Evolutionary conservation across 2,329 filamentous ascomycete species (phyloP).

Genomic region (Aspergillus sergii): DNA sequence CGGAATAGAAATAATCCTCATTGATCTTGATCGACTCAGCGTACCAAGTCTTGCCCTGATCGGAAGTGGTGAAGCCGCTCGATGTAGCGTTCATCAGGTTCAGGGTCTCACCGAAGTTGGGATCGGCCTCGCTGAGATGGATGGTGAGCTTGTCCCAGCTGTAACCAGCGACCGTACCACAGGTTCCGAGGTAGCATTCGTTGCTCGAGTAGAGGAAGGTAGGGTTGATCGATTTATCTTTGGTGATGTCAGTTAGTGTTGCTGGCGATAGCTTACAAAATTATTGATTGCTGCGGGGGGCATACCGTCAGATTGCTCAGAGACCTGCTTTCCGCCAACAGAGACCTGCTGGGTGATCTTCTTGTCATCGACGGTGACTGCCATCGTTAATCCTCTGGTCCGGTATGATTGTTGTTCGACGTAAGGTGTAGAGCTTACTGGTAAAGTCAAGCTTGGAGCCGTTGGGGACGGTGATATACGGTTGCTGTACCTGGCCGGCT

Average conservation of each 20-base stretch:
- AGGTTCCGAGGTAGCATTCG: slow-evolving; percentile 12
- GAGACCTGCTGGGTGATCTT: neutral
- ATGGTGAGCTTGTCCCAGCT: slow-evolving; percentile 11
- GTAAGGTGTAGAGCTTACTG: neutral
- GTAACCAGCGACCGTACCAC: slow-evolving; percentile 9
- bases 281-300: neutral
- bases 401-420: neutral
- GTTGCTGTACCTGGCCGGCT: neutral
- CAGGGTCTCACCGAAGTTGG: neutral
- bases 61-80: neutral
- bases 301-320: slow-evolving; percentile 5
- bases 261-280: neutral
- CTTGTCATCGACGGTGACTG: slow-evolving; percentile 1
- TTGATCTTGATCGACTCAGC: slow-evolving; percentile 3
- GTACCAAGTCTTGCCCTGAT: neutral
- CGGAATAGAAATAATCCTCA: neutral
- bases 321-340: slow-evolving; percentile 6
- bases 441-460: neutral
- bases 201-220: slow-evolving; percentile 14
- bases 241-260: neutral
- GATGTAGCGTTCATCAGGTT: neutral
- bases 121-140: slow-evolving; percentile 1
- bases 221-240: slow-evolving; percentile 8
- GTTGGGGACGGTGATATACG: neutral
- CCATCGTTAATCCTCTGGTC: neutral